Percentiles rank a stretch among this genome's conserved stretches.
Conservation (phyloP, 2,329 filamentous ascomycete genomes). For the Bipolaris zeicola region DNA sequence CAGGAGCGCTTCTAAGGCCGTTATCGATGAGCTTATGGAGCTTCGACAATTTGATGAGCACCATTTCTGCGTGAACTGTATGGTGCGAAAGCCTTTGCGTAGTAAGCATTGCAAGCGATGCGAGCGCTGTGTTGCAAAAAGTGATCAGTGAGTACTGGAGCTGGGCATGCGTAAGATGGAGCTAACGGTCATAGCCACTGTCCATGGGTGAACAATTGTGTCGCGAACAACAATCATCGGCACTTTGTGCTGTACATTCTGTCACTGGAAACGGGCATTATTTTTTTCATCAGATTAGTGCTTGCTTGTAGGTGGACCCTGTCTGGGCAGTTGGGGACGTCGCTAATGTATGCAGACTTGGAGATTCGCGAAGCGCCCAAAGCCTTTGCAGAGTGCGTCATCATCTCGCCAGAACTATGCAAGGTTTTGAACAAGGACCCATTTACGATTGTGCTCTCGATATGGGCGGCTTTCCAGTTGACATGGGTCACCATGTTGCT, state of each 20-base stretch:
- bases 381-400: constrained; percentile 63
- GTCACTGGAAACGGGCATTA: constrained; percentile 74
- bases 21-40: constrained; percentile 84
- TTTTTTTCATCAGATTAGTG: constrained; percentile 72
- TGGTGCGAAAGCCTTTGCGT: constrained; percentile 88
- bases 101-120: constrained; percentile 97
- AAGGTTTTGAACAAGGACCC: constrained; percentile 77
- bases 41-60: constrained; percentile 90
- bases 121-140: constrained; percentile 89
- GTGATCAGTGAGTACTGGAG: constrained; percentile 78
- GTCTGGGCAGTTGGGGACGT: neutral
- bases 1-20: constrained; percentile 84
- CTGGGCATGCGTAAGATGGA: neutral
- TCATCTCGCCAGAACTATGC: constrained; percentile 79
- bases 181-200: constrained; percentile 72
- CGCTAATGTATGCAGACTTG: constrained; percentile 62
- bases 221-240: constrained; percentile 93
- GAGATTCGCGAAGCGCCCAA: constrained; percentile 60
- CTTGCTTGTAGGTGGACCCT: constrained; percentile 67
- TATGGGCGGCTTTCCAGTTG: constrained; percentile 84
- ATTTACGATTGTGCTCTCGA: constrained; percentile 77
- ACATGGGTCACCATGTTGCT: constrained; percentile 98
- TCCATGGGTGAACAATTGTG: constrained; percentile 96
- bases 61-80: constrained; percentile 93
- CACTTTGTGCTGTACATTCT: constrained; percentile 94